Percentiles rank a stretch among this genome's conserved stretches.
Evolutionary conservation across 805 yeast genomes (phyloP).

Genomic region (Ogataea wickerhamii): DNA sequence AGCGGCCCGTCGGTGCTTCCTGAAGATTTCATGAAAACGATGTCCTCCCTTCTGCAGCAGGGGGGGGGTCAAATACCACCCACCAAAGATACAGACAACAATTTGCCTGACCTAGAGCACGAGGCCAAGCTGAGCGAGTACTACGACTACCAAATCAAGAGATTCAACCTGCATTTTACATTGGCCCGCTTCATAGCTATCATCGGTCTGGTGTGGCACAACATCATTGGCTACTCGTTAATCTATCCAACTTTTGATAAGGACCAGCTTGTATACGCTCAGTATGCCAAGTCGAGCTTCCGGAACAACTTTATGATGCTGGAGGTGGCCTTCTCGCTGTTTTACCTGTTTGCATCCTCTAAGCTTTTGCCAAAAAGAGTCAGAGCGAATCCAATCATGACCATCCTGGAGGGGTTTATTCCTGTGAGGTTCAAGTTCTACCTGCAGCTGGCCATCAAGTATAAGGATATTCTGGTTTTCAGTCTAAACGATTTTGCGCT

Average conservation of each 20-base stretch:
- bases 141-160: constrained; percentile 11
- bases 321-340: constrained; percentile 20
- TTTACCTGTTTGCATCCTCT: constrained; percentile 14
- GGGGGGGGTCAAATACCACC: constrained; percentile 5
- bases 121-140: constrained; percentile 11
- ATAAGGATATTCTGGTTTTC: constrained; percentile 25
- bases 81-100: constrained; percentile 3
- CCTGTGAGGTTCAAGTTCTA: constrained; percentile 17
- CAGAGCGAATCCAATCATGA: constrained; percentile 15
- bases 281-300: constrained; percentile 13
- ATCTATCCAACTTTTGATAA: constrained; percentile 13
- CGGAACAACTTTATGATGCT: constrained; percentile 23
- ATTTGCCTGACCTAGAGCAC: constrained; percentile 16
- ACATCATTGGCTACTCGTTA: constrained; percentile 7
- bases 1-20: constrained; percentile 15
- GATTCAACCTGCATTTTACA: constrained; percentile 14
- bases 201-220: constrained; percentile 11
- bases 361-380: constrained; percentile 13
- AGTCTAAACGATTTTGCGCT: constrained; percentile 27
- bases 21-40: constrained; percentile 29
- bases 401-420: constrained; percentile 21
- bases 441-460: constrained; percentile 19
- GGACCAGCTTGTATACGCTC: constrained; percentile 7
- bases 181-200: constrained; percentile 17
- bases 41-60: constrained; percentile 24